These are phyloP conservation scores for Colletotrichum agaves DNA, from an alignment of 2,329 filamentous ascomycete species.

Conservation along the genomic window DNA sequence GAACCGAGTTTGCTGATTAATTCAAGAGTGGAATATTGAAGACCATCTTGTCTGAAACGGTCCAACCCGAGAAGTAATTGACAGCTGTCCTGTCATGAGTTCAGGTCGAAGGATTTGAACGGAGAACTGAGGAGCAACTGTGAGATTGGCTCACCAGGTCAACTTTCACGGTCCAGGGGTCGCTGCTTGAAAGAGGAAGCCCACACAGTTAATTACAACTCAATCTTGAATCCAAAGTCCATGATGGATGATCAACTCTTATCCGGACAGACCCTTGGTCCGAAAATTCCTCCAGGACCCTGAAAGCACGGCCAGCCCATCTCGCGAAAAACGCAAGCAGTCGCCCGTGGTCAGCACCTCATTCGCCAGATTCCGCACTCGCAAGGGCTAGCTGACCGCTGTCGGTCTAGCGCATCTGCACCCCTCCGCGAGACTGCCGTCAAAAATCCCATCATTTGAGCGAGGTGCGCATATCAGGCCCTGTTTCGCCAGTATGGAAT, in stretches of 20 bases:
- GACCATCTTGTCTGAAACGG: neutral
- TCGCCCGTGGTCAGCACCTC: neutral
- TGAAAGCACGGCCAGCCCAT: neutral
- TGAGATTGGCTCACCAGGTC: neutral
- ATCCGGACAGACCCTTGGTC: too few relatives aligned
- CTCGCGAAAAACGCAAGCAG: slow-evolving; percentile 14
- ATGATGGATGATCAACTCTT: too few relatives aligned
- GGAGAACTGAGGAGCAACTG: too few relatives aligned
- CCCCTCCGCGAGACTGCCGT: neutral
- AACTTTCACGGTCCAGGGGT: too few relatives aligned
- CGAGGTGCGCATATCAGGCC: neutral
- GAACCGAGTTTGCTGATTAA: neutral
- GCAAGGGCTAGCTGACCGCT: slow-evolving; percentile 10
- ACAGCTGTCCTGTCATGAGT: neutral
- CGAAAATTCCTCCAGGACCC: too few relatives aligned
- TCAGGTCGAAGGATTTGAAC: neutral
- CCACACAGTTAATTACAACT: too few relatives aligned
- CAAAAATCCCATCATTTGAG: neutral
- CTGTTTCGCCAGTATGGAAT: neutral
- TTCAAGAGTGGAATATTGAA: neutral
- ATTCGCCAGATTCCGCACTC: slow-evolving; percentile 19
- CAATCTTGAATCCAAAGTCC: too few relatives aligned
- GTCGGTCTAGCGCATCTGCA: neutral
- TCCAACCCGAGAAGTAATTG: neutral
- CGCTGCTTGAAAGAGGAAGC: too few relatives aligned